A percentile compares a stretch with the other conserved stretches of the same genome.
These are phyloP conservation scores for Polygonum maritimum DNA, from an alignment of 148 eudicot genomes.

Conservation along the genomic window DNA sequence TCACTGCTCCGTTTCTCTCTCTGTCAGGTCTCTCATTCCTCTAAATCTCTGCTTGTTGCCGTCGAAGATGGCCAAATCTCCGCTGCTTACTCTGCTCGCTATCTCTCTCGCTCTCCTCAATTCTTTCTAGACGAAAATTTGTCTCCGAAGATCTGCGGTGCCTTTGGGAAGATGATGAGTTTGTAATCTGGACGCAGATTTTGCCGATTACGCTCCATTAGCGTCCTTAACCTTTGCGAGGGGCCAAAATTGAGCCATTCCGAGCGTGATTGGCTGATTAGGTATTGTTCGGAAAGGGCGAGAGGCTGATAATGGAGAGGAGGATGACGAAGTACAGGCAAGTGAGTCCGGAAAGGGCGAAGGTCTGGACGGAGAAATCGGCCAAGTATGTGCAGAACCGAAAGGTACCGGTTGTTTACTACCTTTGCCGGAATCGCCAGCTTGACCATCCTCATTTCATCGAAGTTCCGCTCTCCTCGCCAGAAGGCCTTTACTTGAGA, in stretches of 20 bases:
- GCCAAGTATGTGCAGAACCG: slow-evolving; percentile 59
- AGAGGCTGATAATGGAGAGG: slow-evolving; percentile 41
- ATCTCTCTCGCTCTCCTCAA: neutral
- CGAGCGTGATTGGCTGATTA: neutral
- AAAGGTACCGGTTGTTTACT: slow-evolving; percentile 72
- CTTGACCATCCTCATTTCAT: slow-evolving; percentile 87
- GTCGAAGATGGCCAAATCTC: slow-evolving; percentile 4
- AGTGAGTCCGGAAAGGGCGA: slow-evolving; percentile 90
- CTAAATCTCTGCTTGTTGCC: neutral
- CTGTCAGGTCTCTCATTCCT: neutral
- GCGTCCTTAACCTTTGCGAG: neutral
- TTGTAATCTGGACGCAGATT: neutral
- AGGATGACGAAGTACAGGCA: slow-evolving; percentile 67
- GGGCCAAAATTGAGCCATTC: neutral
- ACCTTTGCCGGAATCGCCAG: slow-evolving; percentile 68
- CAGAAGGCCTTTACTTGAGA: slow-evolving; percentile 68
- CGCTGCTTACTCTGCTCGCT: neutral
- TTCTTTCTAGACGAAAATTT: neutral
- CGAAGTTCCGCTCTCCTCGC: slow-evolving; percentile 56
- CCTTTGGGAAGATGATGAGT: neutral
- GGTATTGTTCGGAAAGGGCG: slow-evolving; percentile 2
- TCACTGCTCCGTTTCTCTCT: neutral
- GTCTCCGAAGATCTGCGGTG: neutral
- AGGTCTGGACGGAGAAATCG: slow-evolving; percentile 87
- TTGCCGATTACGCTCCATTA: neutral